Evolutionary conservation across 2,329 filamentous ascomycete genomes (phyloP), one percentile per base, ranked within the genome.

Genomic region (Coleophoma eucalyptorum): DNA sequence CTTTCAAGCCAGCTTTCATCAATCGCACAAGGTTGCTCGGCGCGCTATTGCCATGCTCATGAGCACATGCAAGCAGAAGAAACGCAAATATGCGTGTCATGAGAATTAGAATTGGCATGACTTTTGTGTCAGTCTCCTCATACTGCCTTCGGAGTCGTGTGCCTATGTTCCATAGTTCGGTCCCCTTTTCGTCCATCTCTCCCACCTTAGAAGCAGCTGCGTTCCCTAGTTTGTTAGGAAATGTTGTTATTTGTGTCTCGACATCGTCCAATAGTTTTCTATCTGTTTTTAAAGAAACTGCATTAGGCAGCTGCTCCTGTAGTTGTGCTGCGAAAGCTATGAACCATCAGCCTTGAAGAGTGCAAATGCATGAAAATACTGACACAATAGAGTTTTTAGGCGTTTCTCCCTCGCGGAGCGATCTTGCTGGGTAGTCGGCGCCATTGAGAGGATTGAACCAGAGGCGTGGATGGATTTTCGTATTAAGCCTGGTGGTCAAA

Each of bases 1-100:
- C 76, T 63, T 85, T 89, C 50, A 95, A 70, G 11, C 84, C 84
- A 57, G 89, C 69, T 61, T 79, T 84, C 63, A 90, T 72, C 18
- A 90, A 66, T 50, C 87, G 80, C 31, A 82, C 64, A 15, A 76
- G 62, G 53, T 77, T 71, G 37, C 62, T 67, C 42, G 60, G 55
- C 16, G 48, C 59, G 18, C 62, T 59, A 43, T 60, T 59, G 41
- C 63, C 53, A 54, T 55, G 53, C 50, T 67, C 61, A 58, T 78
- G 71, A 51, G 79, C 80, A 41, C 79, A 71, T 41, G 86, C 81
- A 13, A 96, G 71, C 50, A 93, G 67, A 13, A 85, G 69, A 60
- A 89, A 90, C 0, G 88, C 79, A 58, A 92, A 72, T 2, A 78
- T 65, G 40, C 78, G 72, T 12, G 68, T 67, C 13, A 71, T 49